Conservation (phyloP, 768 basidiomycete genomes). For the Dentipellis fragilis region DNA sequence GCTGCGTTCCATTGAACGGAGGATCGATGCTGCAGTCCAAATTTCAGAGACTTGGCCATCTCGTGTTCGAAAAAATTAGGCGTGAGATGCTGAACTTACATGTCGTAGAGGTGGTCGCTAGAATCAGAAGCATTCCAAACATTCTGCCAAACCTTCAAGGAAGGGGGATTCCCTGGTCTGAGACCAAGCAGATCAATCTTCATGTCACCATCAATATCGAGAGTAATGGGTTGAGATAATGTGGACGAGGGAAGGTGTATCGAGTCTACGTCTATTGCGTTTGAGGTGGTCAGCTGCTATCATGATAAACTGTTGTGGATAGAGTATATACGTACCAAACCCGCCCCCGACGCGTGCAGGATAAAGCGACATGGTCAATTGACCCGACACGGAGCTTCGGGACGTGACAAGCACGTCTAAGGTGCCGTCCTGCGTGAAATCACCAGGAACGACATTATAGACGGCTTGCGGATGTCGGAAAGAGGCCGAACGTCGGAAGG, state of each 20-base stretch:
- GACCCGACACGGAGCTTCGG: slow-evolving; percentile 34
- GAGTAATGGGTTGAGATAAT: slow-evolving; percentile 69
- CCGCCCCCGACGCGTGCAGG: slow-evolving; percentile 49
- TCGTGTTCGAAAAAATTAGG: not conserved
- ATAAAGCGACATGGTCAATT: slow-evolving; percentile 64
- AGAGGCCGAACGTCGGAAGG: slow-evolving; percentile 38
- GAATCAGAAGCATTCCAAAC: slow-evolving; percentile 55
- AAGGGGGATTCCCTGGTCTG: slow-evolving; percentile 24
- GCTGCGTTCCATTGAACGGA: slow-evolving; percentile 36
- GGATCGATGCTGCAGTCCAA: slow-evolving; percentile 28
- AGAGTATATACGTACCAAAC: slow-evolving; percentile 41
- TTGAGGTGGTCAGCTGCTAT: not conserved
- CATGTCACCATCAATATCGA: slow-evolving; percentile 85
- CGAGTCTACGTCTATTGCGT: slow-evolving; percentile 20
- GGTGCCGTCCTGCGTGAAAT: slow-evolving; percentile 87
- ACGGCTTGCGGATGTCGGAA: slow-evolving; percentile 50
- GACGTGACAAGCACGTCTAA: slow-evolving; percentile 89
- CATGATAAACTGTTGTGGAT: not conserved
- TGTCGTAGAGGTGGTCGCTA: slow-evolving; percentile 45
- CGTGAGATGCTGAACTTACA: slow-evolving; percentile 32
- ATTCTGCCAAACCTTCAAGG: slow-evolving; percentile 73
- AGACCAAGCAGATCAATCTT: slow-evolving; percentile 78
- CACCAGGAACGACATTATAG: slow-evolving; percentile 82
- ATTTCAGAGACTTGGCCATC: not conserved
- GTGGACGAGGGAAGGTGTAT: slow-evolving; percentile 54